Percentiles rank a stretch among this genome's conserved stretches.
These are phyloP conservation scores for Claviceps lovelessii DNA, from an alignment of 2,329 filamentous ascomycete species.

Conservation along the genomic window DNA sequence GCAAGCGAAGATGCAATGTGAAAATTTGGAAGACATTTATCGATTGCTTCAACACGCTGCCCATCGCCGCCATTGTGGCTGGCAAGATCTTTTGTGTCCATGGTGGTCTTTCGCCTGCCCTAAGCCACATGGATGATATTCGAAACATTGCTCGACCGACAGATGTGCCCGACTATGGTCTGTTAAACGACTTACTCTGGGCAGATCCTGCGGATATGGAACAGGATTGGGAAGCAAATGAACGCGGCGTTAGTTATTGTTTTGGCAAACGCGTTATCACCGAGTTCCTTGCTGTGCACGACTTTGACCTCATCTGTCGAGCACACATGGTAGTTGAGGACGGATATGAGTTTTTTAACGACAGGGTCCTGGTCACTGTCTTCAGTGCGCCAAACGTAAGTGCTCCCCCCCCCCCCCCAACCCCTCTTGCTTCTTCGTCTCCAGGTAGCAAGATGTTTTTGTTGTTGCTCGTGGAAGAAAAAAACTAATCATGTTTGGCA, in stretches of 20 bases:
- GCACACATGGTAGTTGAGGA: constrained; percentile 99
- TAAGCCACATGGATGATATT: constrained; percentile 97
- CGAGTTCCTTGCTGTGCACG: constrained; percentile 84
- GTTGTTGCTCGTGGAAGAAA: not conserved
- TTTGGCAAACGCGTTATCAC: constrained; percentile 98
- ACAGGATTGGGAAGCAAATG: constrained; percentile 93
- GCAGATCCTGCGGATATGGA: constrained; percentile 98
- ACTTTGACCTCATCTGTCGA: constrained; percentile 93
- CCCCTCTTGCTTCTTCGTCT: not conserved
- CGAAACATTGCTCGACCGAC: constrained; percentile 89
- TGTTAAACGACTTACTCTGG: constrained; percentile 92
- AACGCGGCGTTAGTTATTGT: constrained; percentile 92
- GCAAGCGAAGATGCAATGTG: constrained; percentile 89
- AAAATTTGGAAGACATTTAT: constrained; percentile 98
- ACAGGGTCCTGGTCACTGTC: constrained; percentile 86
- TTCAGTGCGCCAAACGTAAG: constrained; percentile 95
- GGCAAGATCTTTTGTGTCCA: constrained; percentile 98
- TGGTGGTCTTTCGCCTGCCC: constrained; percentile 78
- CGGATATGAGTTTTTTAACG: constrained; percentile 97
- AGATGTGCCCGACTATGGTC: constrained; percentile 90
- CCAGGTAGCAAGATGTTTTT: not conserved
- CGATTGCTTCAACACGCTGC: constrained; percentile 89
- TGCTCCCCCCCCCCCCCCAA: constrained; percentile 10
- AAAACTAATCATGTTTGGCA: constrained; percentile 20
- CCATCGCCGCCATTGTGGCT: constrained; percentile 90